Evolutionary conservation across 169 alveolate species (phyloP).

Genomic region (Toxoplasma gondii): DNA sequence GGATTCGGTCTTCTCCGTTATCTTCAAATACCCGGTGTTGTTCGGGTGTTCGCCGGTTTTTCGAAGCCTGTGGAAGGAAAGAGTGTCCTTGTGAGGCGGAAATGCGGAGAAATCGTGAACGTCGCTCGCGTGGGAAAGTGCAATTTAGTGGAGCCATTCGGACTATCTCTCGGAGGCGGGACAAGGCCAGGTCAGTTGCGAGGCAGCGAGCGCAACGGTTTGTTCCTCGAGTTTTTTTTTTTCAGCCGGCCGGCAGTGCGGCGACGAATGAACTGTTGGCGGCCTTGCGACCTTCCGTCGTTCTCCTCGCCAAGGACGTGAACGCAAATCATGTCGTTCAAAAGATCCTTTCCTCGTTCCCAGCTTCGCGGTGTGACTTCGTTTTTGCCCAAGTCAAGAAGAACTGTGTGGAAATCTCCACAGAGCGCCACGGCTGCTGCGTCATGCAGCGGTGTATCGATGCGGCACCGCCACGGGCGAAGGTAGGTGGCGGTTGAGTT

Average conservation of each 20-base stretch:
- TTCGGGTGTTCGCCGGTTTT: too few species aligned
- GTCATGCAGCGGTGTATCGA: slow-evolving; percentile 94
- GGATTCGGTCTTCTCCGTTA: too few species aligned
- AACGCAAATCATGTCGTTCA: slow-evolving; percentile 95
- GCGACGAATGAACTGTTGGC: slow-evolving; percentile 45
- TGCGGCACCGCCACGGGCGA: slow-evolving; percentile 82
- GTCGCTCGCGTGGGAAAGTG: too few species aligned
- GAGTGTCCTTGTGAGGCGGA: too few species aligned
- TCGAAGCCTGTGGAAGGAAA: too few species aligned
- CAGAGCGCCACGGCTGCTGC: slow-evolving; percentile 95
- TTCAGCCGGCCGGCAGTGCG: neutral
- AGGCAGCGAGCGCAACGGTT: too few species aligned
- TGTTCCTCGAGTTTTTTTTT: neutral
- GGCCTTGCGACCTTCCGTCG: slow-evolving; percentile 73
- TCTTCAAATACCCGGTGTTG: too few species aligned
- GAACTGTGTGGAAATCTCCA: slow-evolving; percentile 85
- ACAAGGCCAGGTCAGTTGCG: too few species aligned
- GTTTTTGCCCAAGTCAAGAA: slow-evolving; percentile 81
- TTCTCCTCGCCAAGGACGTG: slow-evolving; percentile 82
- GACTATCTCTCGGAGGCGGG: too few species aligned
- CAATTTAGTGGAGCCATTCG: too few species aligned
- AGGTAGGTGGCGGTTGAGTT: slow-evolving; percentile 36
- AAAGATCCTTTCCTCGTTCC: slow-evolving; percentile 80
- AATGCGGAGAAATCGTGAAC: too few species aligned
- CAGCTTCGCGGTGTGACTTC: slow-evolving; percentile 85